These are phyloP conservation scores for Achaetomiella virescens DNA, from an alignment of 495 filamentous ascomycete genomes.

Conservation along the genomic window DNA sequence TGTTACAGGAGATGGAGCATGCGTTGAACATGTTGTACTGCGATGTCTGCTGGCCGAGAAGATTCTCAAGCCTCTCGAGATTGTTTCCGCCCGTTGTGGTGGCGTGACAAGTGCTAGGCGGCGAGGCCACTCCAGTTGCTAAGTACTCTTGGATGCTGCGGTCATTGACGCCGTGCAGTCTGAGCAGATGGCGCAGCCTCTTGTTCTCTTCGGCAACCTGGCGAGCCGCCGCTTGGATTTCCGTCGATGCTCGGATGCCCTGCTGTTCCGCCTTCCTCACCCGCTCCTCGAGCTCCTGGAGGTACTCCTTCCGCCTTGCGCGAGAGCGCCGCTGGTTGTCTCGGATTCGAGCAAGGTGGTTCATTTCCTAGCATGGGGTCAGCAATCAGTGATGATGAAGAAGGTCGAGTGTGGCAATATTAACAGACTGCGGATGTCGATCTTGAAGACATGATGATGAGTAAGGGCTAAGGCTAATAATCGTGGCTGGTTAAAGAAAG, in stretches of 20 bases:
- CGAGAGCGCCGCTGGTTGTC: constrained; percentile 79
- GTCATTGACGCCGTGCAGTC: constrained; percentile 21
- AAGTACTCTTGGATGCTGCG: constrained; percentile 19
- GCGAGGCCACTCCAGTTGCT: constrained; percentile 1
- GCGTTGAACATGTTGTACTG: background rate
- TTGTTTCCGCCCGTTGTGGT: background rate
- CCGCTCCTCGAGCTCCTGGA: constrained; percentile 61
- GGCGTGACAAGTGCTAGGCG: too few species aligned
- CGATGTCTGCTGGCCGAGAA: too few species aligned
- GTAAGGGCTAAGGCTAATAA: too few species aligned
- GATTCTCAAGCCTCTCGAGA: too few species aligned
- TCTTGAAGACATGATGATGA: too few species aligned
- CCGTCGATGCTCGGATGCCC: constrained; percentile 52
- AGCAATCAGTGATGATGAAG: background rate
- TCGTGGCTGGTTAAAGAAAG: too few species aligned
- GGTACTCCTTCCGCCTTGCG: constrained; percentile 68
- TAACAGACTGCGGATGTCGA: too few species aligned
- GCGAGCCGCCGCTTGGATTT: constrained; percentile 59
- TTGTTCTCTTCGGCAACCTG: constrained; percentile 59
- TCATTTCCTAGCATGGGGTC: constrained; percentile 22
- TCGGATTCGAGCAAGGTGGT: constrained; percentile 52
- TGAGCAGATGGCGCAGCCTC: constrained; percentile 25
- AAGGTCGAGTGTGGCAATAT: too few species aligned
- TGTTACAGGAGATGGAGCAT: background rate
- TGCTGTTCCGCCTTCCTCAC: constrained; percentile 52